Conservation (phyloP, 306 rosid species). For the barrel medic (Medicago truncatula) region DNA sequence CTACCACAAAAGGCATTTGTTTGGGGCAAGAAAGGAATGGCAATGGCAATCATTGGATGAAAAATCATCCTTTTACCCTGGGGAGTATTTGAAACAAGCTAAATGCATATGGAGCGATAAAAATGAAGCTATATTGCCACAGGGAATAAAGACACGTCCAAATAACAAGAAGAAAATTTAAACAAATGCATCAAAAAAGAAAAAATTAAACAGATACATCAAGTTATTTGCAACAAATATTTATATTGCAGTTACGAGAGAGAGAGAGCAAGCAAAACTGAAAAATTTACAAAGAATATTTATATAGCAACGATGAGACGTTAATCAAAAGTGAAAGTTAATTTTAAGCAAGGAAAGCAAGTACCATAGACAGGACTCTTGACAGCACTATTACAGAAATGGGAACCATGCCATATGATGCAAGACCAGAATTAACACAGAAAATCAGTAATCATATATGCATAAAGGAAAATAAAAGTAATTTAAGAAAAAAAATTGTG, state of each 20-base stretch:
- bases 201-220: constrained; percentile 10
- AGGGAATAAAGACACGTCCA: background rate
- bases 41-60: constrained; percentile 19
- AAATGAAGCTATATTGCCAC: constrained; percentile 1
- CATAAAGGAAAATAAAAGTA: constrained; percentile 20
- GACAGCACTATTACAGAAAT: constrained; percentile 20
- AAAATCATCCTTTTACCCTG: constrained; percentile 28
- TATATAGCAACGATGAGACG: constrained; percentile 3
- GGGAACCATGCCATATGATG: constrained; percentile 17
- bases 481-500: constrained; percentile 3
- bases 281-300: constrained; percentile 34
- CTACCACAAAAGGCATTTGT: constrained; percentile 10
- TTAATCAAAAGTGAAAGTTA: constrained; percentile 20
- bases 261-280: constrained; percentile 26
- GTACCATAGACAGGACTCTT: constrained; percentile 30
- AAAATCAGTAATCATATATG: constrained; percentile 14
- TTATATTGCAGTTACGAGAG: constrained; percentile 11
- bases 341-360: constrained; percentile 35
- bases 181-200: constrained; percentile 25
- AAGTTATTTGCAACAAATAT: constrained; percentile 22
- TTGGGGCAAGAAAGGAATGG: background rate
- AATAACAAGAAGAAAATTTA: constrained; percentile 14
- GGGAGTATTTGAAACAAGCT: constrained; percentile 9
- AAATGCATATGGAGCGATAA: constrained; percentile 23
- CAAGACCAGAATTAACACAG: constrained; percentile 25